Base-by-base conservation (phyloP, 352 stramenopile species). In the Phytophthora crassamura region DNA sequence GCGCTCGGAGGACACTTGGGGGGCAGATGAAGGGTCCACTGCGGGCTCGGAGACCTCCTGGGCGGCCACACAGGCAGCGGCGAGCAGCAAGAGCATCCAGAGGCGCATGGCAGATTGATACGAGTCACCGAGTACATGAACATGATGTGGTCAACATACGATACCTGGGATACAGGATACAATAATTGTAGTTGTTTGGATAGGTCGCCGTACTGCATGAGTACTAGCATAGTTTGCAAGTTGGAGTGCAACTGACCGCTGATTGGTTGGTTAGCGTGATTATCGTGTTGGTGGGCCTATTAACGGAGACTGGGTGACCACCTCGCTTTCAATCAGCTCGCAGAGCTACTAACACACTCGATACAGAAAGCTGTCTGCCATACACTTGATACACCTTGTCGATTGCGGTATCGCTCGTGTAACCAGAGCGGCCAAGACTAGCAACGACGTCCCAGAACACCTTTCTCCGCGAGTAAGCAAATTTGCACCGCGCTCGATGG, bases 401-500 rank as follows among this genome's bases (percentile, higher is more conserved):
- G 20, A 59, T 66, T 8, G 58, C 58, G 25, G n/a, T 38, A 28
- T 66, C 58, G 42, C 48, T 66, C 3, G 53, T 53, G 41, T 40
- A 54, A n/a, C n/a, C n/a, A n/a, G n/a, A n/a, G n/a, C n/a, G n/a
- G n/a, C n/a, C n/a, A n/a, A n/a, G n/a, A n/a, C n/a, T n/a, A n/a
- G n/a, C n/a, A n/a, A n/a, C n/a, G n/a, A n/a, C n/a, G n/a, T n/a
- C n/a, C n/a, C n/a, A n/a, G n/a, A n/a, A n/a, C n/a, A n/a, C n/a
- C n/a, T n/a, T n/a, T n/a, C n/a, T n/a, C n/a, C n/a, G n/a, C n/a
- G n/a, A n/a, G n/a, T n/a, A n/a, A n/a, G n/a, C n/a, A n/a, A n/a
- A n/a, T n/a, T n/a, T n/a, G n/a, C n/a, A n/a, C n/a, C n/a, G n/a
- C n/a, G n/a, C n/a, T n/a, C n/a, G n/a, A n/a, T n/a, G n/a, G n/a